A percentile compares a stretch with the other conserved stretches of the same genome.
Conservation (phyloP, 768 basidiomycete species). For the Boletus coccyginus region DNA sequence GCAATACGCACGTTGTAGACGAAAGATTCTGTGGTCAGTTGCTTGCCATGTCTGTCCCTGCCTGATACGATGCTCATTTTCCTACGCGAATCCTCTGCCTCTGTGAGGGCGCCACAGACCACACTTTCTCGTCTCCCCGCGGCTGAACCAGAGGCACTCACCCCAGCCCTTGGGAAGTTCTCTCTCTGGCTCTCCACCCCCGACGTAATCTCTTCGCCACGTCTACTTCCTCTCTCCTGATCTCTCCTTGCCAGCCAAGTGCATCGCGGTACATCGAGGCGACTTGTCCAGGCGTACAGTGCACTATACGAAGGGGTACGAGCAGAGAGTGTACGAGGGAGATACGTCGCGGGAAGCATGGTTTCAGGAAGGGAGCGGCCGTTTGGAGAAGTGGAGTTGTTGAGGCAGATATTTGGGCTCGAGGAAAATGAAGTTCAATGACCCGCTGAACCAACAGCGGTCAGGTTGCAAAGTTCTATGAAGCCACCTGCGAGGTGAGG, state of each 20-base stretch:
- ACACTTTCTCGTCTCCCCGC: constrained; percentile 71
- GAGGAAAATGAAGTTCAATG: constrained; percentile 37
- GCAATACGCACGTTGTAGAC: constrained; percentile 22
- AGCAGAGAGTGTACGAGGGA: constrained; percentile 51
- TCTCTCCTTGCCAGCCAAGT: constrained; percentile 64
- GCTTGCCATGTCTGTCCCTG: neutral
- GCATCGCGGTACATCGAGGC: constrained; percentile 71
- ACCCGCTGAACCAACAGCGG: too few species aligned
- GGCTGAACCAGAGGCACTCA: constrained; percentile 61
- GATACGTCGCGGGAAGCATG: constrained; percentile 90
- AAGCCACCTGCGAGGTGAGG: too few species aligned
- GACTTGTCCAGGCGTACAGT: constrained; percentile 69
- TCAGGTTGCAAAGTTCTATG: too few species aligned
- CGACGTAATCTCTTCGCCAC: constrained; percentile 78
- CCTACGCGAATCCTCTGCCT: neutral
- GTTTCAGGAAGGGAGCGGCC: constrained; percentile 80
- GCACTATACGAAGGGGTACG: constrained; percentile 74
- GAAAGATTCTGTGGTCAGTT: constrained; percentile 20
- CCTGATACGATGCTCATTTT: neutral
- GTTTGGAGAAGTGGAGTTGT: constrained; percentile 71
- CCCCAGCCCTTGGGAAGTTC: constrained; percentile 64
- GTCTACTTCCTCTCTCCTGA: constrained; percentile 70
- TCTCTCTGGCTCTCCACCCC: constrained; percentile 81
- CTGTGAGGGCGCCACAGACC: constrained; percentile 37
- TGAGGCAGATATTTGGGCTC: constrained; percentile 79